Percentiles rank a stretch among this genome's conserved stretches.
Conservation (phyloP, 805 yeast genomes). For the Saturnispora mendoncae region DNA sequence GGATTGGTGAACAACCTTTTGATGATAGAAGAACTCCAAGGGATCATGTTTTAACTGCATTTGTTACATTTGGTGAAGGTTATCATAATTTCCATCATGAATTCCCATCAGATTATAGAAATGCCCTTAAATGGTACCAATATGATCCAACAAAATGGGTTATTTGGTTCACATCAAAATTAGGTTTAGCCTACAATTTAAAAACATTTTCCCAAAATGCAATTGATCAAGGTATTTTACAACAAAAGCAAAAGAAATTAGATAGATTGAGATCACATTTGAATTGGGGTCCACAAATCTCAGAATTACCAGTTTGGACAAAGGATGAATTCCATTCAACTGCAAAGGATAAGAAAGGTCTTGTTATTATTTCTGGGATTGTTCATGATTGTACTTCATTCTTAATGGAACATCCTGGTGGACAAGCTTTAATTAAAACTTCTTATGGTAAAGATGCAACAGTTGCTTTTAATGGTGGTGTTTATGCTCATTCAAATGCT, state of each 20-base stretch:
- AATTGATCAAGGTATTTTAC: constrained; percentile 71
- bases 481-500: constrained; percentile 77
- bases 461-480: constrained; percentile 79
- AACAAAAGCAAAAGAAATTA: constrained; percentile 76
- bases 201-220: constrained; percentile 73
- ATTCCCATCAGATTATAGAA: constrained; percentile 84
- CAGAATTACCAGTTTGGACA: constrained; percentile 67
- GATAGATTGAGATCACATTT: constrained; percentile 52
- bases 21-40: constrained; percentile 84
- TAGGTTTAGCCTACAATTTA: constrained; percentile 66
- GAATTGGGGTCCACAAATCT: constrained; percentile 68
- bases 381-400: constrained; percentile 67
- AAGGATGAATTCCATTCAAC: constrained; percentile 47
- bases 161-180: constrained; percentile 49
- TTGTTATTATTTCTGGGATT: constrained; percentile 67
- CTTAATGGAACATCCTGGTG: constrained; percentile 78
- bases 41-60: constrained; percentile 71
- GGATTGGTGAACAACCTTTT: constrained; percentile 80
- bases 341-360: constrained; percentile 43
- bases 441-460: constrained; percentile 78
- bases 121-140: constrained; percentile 81
- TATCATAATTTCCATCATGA: constrained; percentile 88
- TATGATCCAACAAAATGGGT: constrained; percentile 72
- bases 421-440: constrained; percentile 60
- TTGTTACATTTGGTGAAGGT: constrained; percentile 84